phyloP scores from a whole-genome alignment of 768 basidiomycete species.

The Amanita brunnescens region DNA sequence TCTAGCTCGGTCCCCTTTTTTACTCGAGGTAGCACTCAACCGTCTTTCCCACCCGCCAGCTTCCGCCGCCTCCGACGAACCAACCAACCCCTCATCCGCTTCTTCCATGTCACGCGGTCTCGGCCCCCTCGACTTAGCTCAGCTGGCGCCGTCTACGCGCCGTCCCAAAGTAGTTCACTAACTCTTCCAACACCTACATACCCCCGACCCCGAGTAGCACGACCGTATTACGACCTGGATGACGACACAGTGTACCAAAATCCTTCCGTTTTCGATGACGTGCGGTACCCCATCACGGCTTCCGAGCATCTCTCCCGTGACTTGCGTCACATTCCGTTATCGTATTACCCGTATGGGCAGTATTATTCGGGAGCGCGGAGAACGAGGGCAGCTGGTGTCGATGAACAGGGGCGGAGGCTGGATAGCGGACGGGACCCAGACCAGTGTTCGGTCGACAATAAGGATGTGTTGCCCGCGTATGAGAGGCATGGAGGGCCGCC shows the following conservation, averaged over 20 bases:
- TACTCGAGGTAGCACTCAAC: not conserved
- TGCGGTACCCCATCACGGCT: slow-evolving; percentile 10
- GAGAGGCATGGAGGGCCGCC: slow-evolving; percentile 37
- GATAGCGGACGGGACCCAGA: slow-evolving; percentile 14
- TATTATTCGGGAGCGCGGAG: slow-evolving; percentile 3
- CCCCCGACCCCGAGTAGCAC: not conserved
- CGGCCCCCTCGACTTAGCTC: not conserved
- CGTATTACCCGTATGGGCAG: not conserved
- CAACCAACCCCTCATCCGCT: not conserved
- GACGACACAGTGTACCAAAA: not conserved
- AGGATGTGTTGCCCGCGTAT: slow-evolving; percentile 41
- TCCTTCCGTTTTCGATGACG: not conserved
- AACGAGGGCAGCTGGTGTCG: slow-evolving; percentile 27
- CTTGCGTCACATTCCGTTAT: not conserved
- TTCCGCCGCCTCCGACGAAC: not conserved
- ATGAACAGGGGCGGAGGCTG: slow-evolving; percentile 30
- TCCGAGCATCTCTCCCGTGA: not conserved
- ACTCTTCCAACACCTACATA: not conserved
- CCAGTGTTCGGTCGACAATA: slow-evolving; percentile 25
- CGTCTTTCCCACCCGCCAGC: not conserved
- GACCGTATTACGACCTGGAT: not conserved
- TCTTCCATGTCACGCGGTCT: not conserved
- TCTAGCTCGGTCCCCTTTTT: not conserved
- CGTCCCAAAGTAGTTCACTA: not conserved
- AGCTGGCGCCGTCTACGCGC: not conserved